Percentiles rank a stretch among this genome's conserved stretches.
These are phyloP conservation scores for Eucommia ulmoides DNA, from an alignment of 257 asterid species.

Conservation along the genomic window DNA sequence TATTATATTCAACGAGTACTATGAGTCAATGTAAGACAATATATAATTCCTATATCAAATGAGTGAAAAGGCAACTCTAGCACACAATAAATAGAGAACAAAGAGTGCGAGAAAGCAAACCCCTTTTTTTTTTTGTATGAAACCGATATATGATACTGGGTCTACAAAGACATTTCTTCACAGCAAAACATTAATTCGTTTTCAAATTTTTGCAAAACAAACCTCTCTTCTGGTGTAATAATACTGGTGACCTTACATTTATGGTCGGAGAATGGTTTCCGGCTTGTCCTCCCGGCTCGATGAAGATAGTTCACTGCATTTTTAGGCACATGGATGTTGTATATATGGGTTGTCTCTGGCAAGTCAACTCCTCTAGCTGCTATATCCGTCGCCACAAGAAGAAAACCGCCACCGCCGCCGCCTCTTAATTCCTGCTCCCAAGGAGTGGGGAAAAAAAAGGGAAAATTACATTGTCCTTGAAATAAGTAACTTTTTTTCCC, in stretches of 20 bases:
- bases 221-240: slow-evolving; percentile 63
- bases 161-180: slow-evolving; percentile 42
- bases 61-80: no score
- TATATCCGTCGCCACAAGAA: slow-evolving; percentile 85
- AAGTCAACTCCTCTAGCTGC: slow-evolving; percentile 86
- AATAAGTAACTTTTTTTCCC: neutral
- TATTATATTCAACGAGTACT: no score
- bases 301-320: slow-evolving; percentile 89
- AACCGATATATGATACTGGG: neutral
- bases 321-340: slow-evolving; percentile 84
- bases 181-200: slow-evolving; percentile 71
- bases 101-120: no score
- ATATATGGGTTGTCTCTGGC: slow-evolving; percentile 86
- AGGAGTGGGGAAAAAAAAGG: slow-evolving; percentile 5
- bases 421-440: slow-evolving; percentile 51
- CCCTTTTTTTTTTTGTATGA: no score
- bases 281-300: slow-evolving; percentile 94
- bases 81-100: no score
- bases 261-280: slow-evolving; percentile 86
- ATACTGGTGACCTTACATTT: slow-evolving; percentile 74
- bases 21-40: no score
- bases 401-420: slow-evolving; percentile 51
- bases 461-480: neutral
- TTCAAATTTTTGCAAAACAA: slow-evolving; percentile 77
- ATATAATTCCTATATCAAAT: no score